Percentiles rank a stretch among this genome's conserved stretches.
These are phyloP conservation scores for Acer saccharum DNA, from an alignment of 345 rosid genomes.

Conservation along the genomic window DNA sequence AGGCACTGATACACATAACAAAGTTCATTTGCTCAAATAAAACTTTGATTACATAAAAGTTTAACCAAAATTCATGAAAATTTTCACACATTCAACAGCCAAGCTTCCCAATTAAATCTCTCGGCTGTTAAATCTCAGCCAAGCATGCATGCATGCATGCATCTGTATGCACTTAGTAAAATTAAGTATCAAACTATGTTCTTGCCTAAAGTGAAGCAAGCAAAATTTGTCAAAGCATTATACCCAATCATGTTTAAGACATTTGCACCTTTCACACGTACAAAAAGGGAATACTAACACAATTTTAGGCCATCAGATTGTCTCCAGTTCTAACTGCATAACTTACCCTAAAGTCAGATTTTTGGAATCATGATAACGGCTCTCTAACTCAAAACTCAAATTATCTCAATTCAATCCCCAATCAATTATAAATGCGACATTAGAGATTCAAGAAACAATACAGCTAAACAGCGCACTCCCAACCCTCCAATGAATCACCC, in stretches of 20 bases:
- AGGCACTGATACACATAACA: background rate
- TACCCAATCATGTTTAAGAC: background rate
- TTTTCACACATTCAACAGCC: background rate
- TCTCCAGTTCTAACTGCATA: background rate
- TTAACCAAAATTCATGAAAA: background rate
- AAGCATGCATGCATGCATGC: background rate
- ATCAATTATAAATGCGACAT: background rate
- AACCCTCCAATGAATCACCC: background rate
- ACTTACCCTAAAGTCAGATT: background rate
- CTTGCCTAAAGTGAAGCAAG: conserved; percentile 1
- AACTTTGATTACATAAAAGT: background rate
- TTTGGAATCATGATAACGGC: background rate
- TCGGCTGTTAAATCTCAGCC: background rate
- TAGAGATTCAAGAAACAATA: background rate
- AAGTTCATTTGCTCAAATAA: background rate
- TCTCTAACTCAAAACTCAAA: background rate
- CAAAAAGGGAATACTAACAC: background rate
- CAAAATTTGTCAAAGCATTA: background rate
- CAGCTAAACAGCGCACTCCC: background rate
- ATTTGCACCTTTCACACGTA: background rate
- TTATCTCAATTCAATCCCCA: conserved; percentile 1
- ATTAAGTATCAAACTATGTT: background rate
- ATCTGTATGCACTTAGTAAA: background rate
- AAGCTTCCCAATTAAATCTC: background rate
- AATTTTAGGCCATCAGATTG: background rate